Percentiles rank a stretch among this genome's conserved stretches.
Conservation (phyloP, 768 basidiomycete genomes). For the Kwoniella dejecticola region DNA sequence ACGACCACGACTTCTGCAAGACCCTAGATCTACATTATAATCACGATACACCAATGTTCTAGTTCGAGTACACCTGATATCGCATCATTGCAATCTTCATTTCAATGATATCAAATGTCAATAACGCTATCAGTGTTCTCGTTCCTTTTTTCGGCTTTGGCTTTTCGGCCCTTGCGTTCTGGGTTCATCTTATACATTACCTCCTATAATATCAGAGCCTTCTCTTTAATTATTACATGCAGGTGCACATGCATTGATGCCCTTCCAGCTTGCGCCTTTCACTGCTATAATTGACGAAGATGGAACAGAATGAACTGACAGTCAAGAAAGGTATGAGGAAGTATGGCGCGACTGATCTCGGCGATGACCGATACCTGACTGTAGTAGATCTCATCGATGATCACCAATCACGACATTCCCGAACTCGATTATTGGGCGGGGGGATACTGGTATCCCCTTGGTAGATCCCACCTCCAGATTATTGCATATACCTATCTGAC, state of each 20-base stretch:
- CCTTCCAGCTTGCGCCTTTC: too few species aligned
- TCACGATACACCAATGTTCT: too few species aligned
- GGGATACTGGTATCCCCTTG: background rate
- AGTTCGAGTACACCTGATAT: background rate
- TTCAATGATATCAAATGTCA: background rate
- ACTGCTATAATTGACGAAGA: too few species aligned
- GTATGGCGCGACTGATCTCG: background rate
- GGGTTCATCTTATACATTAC: too few species aligned
- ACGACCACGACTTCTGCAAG: background rate
- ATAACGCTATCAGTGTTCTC: background rate
- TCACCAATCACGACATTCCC: conserved; percentile 11
- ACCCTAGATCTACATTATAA: background rate
- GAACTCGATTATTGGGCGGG: background rate
- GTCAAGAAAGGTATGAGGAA: too few species aligned
- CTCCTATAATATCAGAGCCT: too few species aligned
- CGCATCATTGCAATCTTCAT: background rate
- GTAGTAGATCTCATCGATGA: background rate
- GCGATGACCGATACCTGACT: conserved; percentile 1
- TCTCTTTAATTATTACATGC: too few species aligned
- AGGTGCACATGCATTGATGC: too few species aligned
- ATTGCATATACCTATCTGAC: too few species aligned
- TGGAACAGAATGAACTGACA: too few species aligned
- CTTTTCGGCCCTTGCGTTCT: background rate
- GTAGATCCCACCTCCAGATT: background rate
- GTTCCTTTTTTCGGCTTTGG: background rate